These are phyloP conservation scores for Penicillium sp. DNA, from an alignment of 2,329 filamentous ascomycete species.

Conservation along the genomic window DNA sequence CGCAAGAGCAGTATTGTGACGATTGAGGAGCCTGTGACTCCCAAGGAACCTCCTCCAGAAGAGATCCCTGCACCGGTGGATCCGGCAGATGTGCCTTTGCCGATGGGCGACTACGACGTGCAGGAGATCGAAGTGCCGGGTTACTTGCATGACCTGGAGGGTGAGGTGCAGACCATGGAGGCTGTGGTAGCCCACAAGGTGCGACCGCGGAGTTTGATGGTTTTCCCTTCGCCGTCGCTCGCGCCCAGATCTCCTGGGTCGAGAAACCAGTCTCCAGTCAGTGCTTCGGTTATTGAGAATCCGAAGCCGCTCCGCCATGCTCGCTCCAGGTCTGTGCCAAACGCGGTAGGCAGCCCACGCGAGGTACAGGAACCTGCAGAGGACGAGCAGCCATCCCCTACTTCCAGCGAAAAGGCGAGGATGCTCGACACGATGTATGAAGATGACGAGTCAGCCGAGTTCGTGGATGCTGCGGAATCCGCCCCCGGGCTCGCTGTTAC, in stretches of 20 bases:
- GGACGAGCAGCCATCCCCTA: conserved; percentile 23
- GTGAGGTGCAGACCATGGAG: conserved; percentile 46
- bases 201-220: conserved; percentile 43
- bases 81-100: conserved; percentile 31
- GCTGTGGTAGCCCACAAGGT: conserved; percentile 41
- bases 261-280: conserved; percentile 24
- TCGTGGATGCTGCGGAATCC: conserved; percentile 20
- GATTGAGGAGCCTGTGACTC: conserved; percentile 29
- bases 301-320: conserved; percentile 29
- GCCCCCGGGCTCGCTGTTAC: conserved; percentile 21
- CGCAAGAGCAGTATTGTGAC: conserved; percentile 40
- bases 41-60: conserved; percentile 13
- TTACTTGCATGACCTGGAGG: conserved; percentile 61
- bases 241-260: conserved; percentile 28
- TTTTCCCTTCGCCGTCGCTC: conserved; percentile 35
- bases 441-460: conserved; percentile 29
- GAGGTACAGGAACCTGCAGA: conserved; percentile 13
- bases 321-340: conserved; percentile 53
- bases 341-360: conserved; percentile 28
- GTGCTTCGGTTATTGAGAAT: conserved; percentile 22
- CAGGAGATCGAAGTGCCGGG: conserved; percentile 75
- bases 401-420: conserved; percentile 29
- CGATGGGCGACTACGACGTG: conserved; percentile 37
- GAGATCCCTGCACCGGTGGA: conserved; percentile 22
- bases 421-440: conserved; percentile 41